Percentiles rank a stretch among this genome's conserved stretches.
phyloP scores from a whole-genome alignment of 2,329 filamentous ascomycete genomes.

The Xylaria arbuscula region DNA sequence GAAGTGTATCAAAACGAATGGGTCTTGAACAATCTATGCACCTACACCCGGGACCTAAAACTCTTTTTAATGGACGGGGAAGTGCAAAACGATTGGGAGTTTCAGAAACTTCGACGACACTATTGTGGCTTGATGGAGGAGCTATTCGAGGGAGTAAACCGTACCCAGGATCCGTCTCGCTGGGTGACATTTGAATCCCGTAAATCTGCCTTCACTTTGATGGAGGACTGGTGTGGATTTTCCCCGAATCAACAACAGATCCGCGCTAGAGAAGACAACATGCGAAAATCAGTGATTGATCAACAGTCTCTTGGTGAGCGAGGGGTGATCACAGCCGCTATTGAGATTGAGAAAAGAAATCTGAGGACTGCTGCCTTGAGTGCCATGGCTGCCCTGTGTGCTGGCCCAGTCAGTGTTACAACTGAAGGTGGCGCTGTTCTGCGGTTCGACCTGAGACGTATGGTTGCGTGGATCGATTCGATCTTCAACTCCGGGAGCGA shows the following conservation, averaged over 20 bases:
- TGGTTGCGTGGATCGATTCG: slow-evolving; percentile 94
- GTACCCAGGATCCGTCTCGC: slow-evolving; percentile 82
- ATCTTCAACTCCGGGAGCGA: slow-evolving; percentile 95
- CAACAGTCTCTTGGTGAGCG: slow-evolving; percentile 81
- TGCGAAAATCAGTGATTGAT: slow-evolving; percentile 85
- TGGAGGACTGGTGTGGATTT: slow-evolving; percentile 99
- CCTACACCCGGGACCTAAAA: slow-evolving; percentile 91
- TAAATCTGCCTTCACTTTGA: slow-evolving; percentile 93
- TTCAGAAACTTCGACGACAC: slow-evolving; percentile 89
- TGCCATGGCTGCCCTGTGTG: slow-evolving; percentile 94
- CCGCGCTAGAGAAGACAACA: slow-evolving; percentile 82
- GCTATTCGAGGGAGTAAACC: slow-evolving; percentile 90
- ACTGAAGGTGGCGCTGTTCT: slow-evolving; percentile 89
- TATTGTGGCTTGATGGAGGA: slow-evolving; percentile 96
- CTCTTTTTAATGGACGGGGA: slow-evolving; percentile 95
- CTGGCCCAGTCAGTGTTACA: slow-evolving; percentile 83
- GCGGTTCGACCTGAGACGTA: slow-evolving; percentile 90
- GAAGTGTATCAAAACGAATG: slow-evolving; percentile 88
- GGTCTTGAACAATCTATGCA: slow-evolving; percentile 87
- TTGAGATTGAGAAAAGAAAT: slow-evolving; percentile 97
- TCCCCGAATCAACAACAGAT: slow-evolving; percentile 90
- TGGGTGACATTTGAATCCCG: slow-evolving; percentile 99
- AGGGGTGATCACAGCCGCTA: slow-evolving; percentile 83
- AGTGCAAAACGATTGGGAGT: slow-evolving; percentile 94
- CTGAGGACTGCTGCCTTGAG: slow-evolving; percentile 90